Evolutionary conservation across 176 grass and related monocot genomes (phyloP).

Genomic region (Calamus simplicifolius): DNA sequence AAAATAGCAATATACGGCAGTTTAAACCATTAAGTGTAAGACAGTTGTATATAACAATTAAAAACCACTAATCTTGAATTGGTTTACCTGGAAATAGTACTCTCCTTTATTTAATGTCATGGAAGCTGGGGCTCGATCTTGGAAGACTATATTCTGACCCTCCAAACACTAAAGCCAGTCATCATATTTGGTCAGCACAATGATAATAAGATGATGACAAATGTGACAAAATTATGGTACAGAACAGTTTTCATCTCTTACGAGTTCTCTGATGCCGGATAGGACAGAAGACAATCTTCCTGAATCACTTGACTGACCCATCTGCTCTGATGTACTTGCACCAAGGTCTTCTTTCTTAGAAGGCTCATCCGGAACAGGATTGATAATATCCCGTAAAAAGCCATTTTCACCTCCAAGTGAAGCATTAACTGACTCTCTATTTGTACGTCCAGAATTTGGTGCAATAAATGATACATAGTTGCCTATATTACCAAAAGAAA

Average conservation of each 20-base stretch:
- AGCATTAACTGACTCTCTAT: constrained; percentile 35
- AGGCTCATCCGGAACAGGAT: constrained; percentile 21
- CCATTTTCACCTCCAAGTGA: constrained; percentile 51
- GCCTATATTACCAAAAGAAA: constrained; percentile 36
- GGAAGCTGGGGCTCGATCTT: constrained; percentile 35
- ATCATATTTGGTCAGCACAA: constrained; percentile 19
- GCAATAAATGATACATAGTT: constrained; percentile 56
- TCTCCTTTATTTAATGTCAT: constrained; percentile 29
- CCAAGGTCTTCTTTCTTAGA: constrained; percentile 23
- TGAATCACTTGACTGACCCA: constrained; percentile 28
- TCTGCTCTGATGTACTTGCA: constrained; percentile 39
- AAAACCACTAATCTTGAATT: neutral
- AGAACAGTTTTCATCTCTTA: constrained; percentile 34
- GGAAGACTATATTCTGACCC: constrained; percentile 46
- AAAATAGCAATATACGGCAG: neutral
- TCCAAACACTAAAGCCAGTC: constrained; percentile 43
- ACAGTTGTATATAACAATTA: no score
- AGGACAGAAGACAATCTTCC: constrained; percentile 44
- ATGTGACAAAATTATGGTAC: neutral
- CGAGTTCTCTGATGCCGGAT: constrained; percentile 50
- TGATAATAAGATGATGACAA: constrained; percentile 2
- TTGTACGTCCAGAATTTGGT: constrained; percentile 34
- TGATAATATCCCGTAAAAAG: constrained; percentile 51
- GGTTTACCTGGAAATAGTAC: constrained; percentile 52
- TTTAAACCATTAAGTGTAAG: no score